These are phyloP conservation scores for Yarrowia divulgata DNA, from an alignment of 805 yeast species.

Conservation along the genomic window DNA sequence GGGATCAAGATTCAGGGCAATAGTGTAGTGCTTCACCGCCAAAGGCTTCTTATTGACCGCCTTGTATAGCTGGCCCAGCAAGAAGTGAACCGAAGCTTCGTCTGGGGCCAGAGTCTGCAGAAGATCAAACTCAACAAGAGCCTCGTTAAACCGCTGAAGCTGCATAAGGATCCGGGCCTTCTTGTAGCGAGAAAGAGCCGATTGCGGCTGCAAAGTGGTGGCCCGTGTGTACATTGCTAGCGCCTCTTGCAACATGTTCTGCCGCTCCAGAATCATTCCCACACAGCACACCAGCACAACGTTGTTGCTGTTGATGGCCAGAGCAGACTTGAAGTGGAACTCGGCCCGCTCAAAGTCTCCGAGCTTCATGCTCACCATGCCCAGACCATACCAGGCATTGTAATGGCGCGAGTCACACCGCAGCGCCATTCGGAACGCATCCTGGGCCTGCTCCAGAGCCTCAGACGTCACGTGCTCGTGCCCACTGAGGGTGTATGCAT, in stretches of 20 bases:
- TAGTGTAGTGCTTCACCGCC: conserved; percentile 85
- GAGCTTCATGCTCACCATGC: conserved; percentile 86
- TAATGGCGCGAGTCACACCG: conserved; percentile 81
- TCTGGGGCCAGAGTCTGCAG: conserved; percentile 85
- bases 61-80: conserved; percentile 86
- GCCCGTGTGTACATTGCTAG: conserved; percentile 84
- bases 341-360: conserved; percentile 88
- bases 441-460: conserved; percentile 87
- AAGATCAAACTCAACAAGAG: conserved; percentile 75
- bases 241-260: conserved; percentile 73
- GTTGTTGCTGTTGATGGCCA: conserved; percentile 87
- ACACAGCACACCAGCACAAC: conserved; percentile 89
- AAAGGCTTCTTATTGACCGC: conserved; percentile 72
- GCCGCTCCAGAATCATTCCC: conserved; percentile 88
- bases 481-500: conserved; percentile 92
- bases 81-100: conserved; percentile 90
- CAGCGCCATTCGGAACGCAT: conserved; percentile 80
- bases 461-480: conserved; percentile 90
- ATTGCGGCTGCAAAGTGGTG: conserved; percentile 79
- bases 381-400: conserved; percentile 94
- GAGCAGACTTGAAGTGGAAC: conserved; percentile 84
- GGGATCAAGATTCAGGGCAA: conserved; percentile 90
- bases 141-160: conserved; percentile 72
- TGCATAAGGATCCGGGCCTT: conserved; percentile 82
- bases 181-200: conserved; percentile 86